These are phyloP conservation scores for Phytophthora capsici DNA, from an alignment of 352 stramenopile species.

Conservation along the genomic window DNA sequence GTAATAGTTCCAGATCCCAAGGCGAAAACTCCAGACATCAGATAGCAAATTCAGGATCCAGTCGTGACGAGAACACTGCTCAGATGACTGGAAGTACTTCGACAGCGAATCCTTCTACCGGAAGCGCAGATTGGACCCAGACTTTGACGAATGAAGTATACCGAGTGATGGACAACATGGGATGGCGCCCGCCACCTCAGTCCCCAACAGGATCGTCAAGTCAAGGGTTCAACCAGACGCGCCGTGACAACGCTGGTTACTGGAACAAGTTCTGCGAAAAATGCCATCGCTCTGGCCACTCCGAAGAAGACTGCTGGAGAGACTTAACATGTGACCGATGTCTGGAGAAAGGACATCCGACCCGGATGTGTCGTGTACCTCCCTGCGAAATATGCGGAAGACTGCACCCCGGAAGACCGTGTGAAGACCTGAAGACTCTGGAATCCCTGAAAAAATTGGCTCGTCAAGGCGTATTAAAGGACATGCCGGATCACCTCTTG, in stretches of 20 bases:
- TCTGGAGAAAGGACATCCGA: neutral
- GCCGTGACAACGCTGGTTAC: too few species aligned
- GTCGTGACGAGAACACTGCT: too few species aligned
- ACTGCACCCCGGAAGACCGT: neutral
- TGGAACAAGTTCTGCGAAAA: neutral
- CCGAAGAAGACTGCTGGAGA: neutral
- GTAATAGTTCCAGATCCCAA: too few species aligned
- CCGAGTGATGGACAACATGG: neutral
- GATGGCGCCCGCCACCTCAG: neutral
- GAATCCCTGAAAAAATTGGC: neutral
- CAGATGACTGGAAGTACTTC: too few species aligned
- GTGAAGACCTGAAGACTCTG: neutral
- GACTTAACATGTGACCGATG: conserved; percentile 2
- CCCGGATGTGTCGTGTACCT: neutral
- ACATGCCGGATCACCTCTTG: neutral
- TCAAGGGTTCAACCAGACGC: too few species aligned
- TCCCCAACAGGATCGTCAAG: too few species aligned
- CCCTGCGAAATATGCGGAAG: neutral
- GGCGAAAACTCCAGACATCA: too few species aligned
- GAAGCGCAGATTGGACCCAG: neutral
- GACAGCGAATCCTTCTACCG: too few species aligned
- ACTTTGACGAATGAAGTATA: neutral
- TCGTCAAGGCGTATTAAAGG: neutral
- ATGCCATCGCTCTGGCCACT: neutral
- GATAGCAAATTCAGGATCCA: too few species aligned